phyloP scores from a whole-genome alignment of 495 filamentous ascomycete genomes.

The Penicillium paxilli region DNA sequence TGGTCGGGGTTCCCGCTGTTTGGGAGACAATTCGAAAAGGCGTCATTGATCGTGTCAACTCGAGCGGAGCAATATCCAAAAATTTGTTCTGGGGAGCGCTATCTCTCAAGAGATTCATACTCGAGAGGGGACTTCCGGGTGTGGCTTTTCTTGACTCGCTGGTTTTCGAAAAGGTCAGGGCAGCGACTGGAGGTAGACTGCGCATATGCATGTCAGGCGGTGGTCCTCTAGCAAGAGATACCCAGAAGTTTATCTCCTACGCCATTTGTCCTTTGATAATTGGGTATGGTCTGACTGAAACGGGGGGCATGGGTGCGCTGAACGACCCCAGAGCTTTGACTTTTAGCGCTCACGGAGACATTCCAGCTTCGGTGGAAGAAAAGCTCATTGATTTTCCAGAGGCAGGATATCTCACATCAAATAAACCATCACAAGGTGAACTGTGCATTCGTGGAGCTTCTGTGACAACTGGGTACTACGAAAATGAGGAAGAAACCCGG shows the following conservation, averaged over 20 bases:
- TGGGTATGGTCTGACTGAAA: slow-evolving; percentile 96
- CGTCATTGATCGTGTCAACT: slow-evolving; percentile 81
- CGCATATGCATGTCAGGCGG: slow-evolving; percentile 84
- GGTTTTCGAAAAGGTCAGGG: slow-evolving; percentile 89
- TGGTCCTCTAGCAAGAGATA: slow-evolving; percentile 83
- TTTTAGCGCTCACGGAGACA: slow-evolving; percentile 72
- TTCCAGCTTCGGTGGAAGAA: slow-evolving; percentile 77
- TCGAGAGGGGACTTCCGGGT: slow-evolving; percentile 76
- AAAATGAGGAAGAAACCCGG: slow-evolving; percentile 83
- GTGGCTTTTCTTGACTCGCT: slow-evolving; percentile 65
- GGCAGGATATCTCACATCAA: slow-evolving; percentile 84
- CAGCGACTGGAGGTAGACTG: slow-evolving; percentile 80
- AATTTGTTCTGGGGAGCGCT: slow-evolving; percentile 93
- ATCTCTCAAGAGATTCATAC: slow-evolving; percentile 76
- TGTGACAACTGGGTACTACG: slow-evolving; percentile 74
- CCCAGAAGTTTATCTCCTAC: slow-evolving; percentile 84
- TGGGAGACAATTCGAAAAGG: slow-evolving; percentile 99
- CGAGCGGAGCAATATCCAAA: slow-evolving; percentile 69
- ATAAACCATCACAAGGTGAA: slow-evolving; percentile 88
- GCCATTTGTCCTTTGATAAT: slow-evolving; percentile 84
- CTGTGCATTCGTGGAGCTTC: slow-evolving; percentile 85
- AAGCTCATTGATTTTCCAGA: slow-evolving; percentile 97
- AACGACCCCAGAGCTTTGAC: slow-evolving; percentile 93
- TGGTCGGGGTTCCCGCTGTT: slow-evolving; percentile 94
- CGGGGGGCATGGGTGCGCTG: slow-evolving; percentile 86